Conservation (phyloP, 1,139 yeast genomes). For the Meyerozyma smithsonii region DNA sequence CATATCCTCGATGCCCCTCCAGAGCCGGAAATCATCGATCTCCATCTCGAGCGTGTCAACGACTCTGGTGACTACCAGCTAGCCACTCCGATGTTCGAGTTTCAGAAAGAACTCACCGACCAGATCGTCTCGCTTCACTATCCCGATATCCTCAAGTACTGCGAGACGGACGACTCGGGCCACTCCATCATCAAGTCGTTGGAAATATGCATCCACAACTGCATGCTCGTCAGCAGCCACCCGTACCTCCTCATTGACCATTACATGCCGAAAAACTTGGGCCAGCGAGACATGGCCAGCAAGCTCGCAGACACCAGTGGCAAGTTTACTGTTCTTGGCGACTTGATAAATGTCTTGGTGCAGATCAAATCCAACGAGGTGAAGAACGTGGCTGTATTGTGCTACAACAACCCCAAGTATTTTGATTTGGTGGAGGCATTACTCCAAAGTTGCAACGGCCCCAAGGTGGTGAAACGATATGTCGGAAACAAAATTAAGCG, state of each 20-base stretch:
- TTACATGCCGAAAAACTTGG: slow-evolving; percentile 77
- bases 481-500: slow-evolving; percentile 54
- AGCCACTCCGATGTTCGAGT: slow-evolving; percentile 84
- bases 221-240: slow-evolving; percentile 79
- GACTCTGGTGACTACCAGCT: slow-evolving; percentile 69
- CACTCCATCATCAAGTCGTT: slow-evolving; percentile 64
- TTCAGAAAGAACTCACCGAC: slow-evolving; percentile 88
- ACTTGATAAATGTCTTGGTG: slow-evolving; percentile 45
- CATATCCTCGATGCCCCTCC: slow-evolving; percentile 80
- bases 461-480: slow-evolving; percentile 52
- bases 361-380: slow-evolving; percentile 41
- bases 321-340: slow-evolving; percentile 67
- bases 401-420: slow-evolving; percentile 37
- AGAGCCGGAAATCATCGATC: slow-evolving; percentile 70
- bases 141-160: slow-evolving; percentile 82
- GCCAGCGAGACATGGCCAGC: slow-evolving; percentile 71
- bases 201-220: slow-evolving; percentile 67
- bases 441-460: slow-evolving; percentile 62
- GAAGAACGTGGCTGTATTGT: slow-evolving; percentile 34
- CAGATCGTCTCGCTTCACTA: slow-evolving; percentile 89
- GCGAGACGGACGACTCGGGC: slow-evolving; percentile 58
- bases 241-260: slow-evolving; percentile 84
- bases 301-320: slow-evolving; percentile 82
- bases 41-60: slow-evolving; percentile 31
- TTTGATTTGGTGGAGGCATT: slow-evolving; percentile 79